These are phyloP conservation scores for Colletotrichum brevisporum DNA, from an alignment of 2,329 filamentous ascomycete species.

Conservation along the genomic window DNA sequence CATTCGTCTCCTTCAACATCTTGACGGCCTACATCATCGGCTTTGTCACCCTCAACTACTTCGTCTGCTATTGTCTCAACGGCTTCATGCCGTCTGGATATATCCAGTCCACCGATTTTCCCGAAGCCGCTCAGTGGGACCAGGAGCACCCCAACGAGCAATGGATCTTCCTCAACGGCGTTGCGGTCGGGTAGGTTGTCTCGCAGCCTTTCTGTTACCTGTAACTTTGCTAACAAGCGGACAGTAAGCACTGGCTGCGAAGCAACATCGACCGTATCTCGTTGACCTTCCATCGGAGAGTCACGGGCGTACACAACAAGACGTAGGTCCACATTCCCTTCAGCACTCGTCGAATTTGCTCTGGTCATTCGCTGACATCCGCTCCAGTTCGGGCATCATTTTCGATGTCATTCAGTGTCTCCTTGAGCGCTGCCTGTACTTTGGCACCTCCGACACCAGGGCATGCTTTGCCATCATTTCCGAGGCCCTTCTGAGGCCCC, in stretches of 20 bases:
- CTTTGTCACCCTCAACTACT: conserved; percentile 65
- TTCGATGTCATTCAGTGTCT: conserved; percentile 85
- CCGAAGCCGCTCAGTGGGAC: conserved; percentile 42
- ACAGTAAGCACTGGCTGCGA: conserved; percentile 75
- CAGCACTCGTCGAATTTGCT: too few relatives aligned
- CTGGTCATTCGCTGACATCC: background rate
- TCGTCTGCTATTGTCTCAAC: conserved; percentile 66
- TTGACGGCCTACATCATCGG: conserved; percentile 53
- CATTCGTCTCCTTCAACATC: conserved; percentile 63
- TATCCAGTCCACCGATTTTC: conserved; percentile 65
- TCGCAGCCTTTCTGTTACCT: accelerated
- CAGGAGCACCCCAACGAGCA: conserved; percentile 70
- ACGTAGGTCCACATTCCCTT: conserved; percentile 56
- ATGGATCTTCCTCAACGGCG: conserved; percentile 87
- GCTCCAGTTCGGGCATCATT: conserved; percentile 70
- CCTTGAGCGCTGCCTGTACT: conserved; percentile 81
- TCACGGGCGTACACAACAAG: conserved; percentile 82
- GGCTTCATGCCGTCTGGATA: conserved; percentile 55
- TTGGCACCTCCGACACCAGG: conserved; percentile 78
- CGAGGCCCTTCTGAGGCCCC: conserved; percentile 71
- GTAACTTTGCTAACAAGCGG: background rate
- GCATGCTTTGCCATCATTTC: conserved; percentile 75
- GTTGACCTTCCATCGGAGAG: conserved; percentile 77
- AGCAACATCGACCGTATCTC: conserved; percentile 80
- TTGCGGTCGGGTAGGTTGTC: conserved; percentile 69